Evolutionary conservation across 352 stramenopile genomes (phyloP).

Genomic region (Globisporangium uncinulatum): DNA sequence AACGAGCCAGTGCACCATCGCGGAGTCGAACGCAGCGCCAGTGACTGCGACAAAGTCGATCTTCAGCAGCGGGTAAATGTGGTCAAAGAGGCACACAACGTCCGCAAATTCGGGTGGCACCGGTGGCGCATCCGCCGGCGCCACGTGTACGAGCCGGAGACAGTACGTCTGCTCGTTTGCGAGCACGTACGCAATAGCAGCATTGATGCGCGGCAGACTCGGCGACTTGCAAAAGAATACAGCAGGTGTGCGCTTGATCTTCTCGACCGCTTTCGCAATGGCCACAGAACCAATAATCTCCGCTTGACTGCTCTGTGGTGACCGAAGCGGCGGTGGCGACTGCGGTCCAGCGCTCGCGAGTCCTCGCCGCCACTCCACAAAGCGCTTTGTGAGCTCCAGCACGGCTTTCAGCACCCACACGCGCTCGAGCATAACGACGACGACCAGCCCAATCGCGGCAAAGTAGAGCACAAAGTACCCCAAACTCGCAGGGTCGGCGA

Average conservation of each 20-base stretch:
- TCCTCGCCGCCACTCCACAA: slow-evolving; percentile 11
- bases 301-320: slow-evolving; percentile 5
- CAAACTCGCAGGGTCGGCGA: slow-evolving; percentile 36
- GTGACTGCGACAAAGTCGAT: slow-evolving; percentile 69
- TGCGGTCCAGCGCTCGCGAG: not conserved
- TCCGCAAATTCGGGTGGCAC: slow-evolving; percentile 25
- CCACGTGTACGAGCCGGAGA: slow-evolving; percentile 83
- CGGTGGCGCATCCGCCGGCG: slow-evolving; percentile 13
- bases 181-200: slow-evolving; percentile 88
- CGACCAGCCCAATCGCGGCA: slow-evolving; percentile 32
- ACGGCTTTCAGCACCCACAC: slow-evolving; percentile 44
- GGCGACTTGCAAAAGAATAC: slow-evolving; percentile 90
- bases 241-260: slow-evolving; percentile 71
- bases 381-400: slow-evolving; percentile 39
- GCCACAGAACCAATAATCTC: slow-evolving; percentile 42
- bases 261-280: slow-evolving; percentile 71
- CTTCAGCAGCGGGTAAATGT: slow-evolving; percentile 83
- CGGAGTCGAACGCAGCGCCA: slow-evolving; percentile 51
- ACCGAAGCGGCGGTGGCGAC: too few relatives aligned
- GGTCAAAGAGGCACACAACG: slow-evolving; percentile 63
- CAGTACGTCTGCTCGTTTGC: slow-evolving; percentile 86
- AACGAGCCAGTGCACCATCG: slow-evolving; percentile 71
- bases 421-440: slow-evolving; percentile 60
- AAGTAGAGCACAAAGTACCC: slow-evolving; percentile 64
- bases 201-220: slow-evolving; percentile 89